Evolutionary conservation across 345 rosid genomes (phyloP).

Genomic region (Kernera saxatilis): DNA sequence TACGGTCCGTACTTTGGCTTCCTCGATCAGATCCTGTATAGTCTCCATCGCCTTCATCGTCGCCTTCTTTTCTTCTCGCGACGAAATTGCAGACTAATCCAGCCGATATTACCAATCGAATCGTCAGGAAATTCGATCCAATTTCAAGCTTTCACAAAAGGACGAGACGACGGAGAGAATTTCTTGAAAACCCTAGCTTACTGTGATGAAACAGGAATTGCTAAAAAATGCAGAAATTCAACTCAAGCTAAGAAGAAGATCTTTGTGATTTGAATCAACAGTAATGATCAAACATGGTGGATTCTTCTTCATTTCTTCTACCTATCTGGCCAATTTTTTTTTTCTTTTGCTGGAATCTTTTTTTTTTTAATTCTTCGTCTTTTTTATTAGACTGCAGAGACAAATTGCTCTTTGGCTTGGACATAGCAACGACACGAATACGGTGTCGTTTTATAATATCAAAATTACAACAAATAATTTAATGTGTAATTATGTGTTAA

Average conservation of each 20-base stretch:
- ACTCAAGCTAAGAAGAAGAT: not conserved
- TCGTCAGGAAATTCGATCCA: slow-evolving; percentile 3
- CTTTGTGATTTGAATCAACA: slow-evolving; percentile 15
- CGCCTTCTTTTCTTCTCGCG: not conserved
- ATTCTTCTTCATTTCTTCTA: slow-evolving; percentile 20
- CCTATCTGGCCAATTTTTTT: not conserved
- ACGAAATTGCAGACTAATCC: not conserved
- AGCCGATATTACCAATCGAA: not conserved
- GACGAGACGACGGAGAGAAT: not conserved
- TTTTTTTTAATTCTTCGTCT: not conserved
- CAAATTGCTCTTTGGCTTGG: not conserved
- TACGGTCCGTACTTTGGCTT: slow-evolving; percentile 75
- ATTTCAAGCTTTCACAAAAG: not conserved
- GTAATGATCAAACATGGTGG: slow-evolving; percentile 22
- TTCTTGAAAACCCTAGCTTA: slow-evolving; percentile 10
- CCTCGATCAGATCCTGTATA: slow-evolving; percentile 93
- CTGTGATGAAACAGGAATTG: not conserved
- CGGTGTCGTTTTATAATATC: slow-evolving; percentile 30
- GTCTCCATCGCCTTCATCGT: slow-evolving; percentile 76
- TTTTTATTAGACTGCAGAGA: not conserved
- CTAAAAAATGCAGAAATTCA: not conserved
- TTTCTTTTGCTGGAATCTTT: not conserved
- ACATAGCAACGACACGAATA: not conserved
- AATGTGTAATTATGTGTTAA: too few relatives aligned
- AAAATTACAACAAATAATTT: too few relatives aligned